phyloP scores from a whole-genome alignment of 208 protist species.

The Endotrypanum monterogeii region DNA sequence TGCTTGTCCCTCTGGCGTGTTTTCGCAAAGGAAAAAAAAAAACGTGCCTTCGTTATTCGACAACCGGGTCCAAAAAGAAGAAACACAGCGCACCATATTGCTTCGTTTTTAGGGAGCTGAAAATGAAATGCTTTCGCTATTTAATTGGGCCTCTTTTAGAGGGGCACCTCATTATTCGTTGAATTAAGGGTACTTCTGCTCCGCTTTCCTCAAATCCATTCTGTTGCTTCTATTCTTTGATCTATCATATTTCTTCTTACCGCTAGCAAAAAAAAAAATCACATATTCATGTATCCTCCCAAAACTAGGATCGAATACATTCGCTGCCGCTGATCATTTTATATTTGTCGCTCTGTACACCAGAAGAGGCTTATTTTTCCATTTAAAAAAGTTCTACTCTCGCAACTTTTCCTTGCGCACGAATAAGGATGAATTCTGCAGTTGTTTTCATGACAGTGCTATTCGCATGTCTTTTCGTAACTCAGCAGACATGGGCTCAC shows the following conservation, averaged over 20 bases:
- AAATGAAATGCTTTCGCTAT: background rate
- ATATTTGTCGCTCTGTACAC: background rate
- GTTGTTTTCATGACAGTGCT: background rate
- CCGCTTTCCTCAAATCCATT: background rate
- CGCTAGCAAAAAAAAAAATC: background rate
- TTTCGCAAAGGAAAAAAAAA: background rate
- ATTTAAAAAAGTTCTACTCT: background rate
- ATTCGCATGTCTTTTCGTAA: constrained; percentile 12
- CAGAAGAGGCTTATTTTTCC: background rate
- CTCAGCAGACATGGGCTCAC: constrained; percentile 27
- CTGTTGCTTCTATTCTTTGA: no score
- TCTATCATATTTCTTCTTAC: background rate
- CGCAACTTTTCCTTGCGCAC: background rate
- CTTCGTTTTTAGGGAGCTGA: background rate
- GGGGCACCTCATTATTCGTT: background rate
- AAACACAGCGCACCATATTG: background rate
- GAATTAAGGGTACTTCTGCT: background rate
- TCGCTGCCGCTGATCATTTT: background rate
- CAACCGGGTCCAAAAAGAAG: background rate
- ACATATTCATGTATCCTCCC: background rate
- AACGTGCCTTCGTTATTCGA: no score
- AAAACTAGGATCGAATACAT: background rate
- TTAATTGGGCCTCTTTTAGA: background rate
- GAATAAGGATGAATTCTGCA: background rate
- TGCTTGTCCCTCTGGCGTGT: background rate